Conservation (phyloP, 352 stramenopile genomes). For the Sclerospora graminicola region DNA sequence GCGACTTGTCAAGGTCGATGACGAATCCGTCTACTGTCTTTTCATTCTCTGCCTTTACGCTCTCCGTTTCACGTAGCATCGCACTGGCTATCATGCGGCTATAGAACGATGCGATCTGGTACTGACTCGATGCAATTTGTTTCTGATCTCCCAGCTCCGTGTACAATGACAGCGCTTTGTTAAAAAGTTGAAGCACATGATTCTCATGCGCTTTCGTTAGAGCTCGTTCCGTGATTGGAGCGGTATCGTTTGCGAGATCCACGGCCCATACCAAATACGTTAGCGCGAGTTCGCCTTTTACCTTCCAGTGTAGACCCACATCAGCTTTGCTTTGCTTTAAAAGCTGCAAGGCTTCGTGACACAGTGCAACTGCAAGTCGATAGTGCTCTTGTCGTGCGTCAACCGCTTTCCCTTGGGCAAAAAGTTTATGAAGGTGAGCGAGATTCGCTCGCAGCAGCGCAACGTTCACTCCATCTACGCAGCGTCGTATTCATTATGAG, state of each 20-base stretch:
- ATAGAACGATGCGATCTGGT: conserved; percentile 80
- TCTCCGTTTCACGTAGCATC: conserved; percentile 13
- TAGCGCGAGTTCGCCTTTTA: conserved; percentile 72
- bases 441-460: conserved; percentile 71
- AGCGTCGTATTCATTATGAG: conserved; percentile 1
- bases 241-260: conserved; percentile 29
- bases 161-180: conserved; percentile 68
- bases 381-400: conserved; percentile 45
- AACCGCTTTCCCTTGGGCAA: conserved; percentile 40
- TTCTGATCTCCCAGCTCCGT: conserved; percentile 56
- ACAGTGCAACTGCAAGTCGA: conserved; percentile 46
- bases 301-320: conserved; percentile 45
- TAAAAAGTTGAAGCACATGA: conserved; percentile 49
- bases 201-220: conserved; percentile 29
- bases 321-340: conserved; percentile 66
- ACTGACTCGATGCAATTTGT: conserved; percentile 70
- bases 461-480: conserved; percentile 68
- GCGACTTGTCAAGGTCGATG: conserved; percentile 36
- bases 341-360: conserved; percentile 42
- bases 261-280: conserved; percentile 79
- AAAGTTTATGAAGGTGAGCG: conserved; percentile 78
- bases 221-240: not conserved
- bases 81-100: conserved; percentile 45
- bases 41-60: conserved; percentile 1
- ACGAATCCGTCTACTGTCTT: conserved; percentile 5